Base-by-base conservation (phyloP, 192 early-diverging fungal genomes). In the Coemansia sp. region DNA sequence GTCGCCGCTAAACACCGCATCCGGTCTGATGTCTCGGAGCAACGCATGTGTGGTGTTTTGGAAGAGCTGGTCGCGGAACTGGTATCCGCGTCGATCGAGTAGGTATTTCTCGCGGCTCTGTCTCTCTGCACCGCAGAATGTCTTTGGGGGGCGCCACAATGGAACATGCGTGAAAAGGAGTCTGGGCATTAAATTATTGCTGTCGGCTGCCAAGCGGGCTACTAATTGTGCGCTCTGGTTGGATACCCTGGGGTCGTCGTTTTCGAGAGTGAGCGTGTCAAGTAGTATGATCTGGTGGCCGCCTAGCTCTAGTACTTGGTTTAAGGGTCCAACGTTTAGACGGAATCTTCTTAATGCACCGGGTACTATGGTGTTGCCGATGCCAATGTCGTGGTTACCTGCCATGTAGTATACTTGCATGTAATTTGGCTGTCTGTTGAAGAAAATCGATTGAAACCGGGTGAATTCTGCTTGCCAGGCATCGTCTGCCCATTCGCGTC, bases 331-430 rank as follows among this genome's bases (percentile, higher is more conserved):
- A 49, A 81, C 81, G 17, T 63, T 42, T 20, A 43, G 27, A 24
- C 77, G 63, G 46, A 80, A 88, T 18, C 86, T 60, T 0, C 48
- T 32, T 15, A 81, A 50, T 9, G 78, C 75, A 0, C 22, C 5
- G 0, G 15, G 34, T 18, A 79, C 56, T 13, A 91, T 51, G 0
- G 76, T 75, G 44, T 85, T 72, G 14, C 88, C 85, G 30, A 89
- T 88, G 0, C 95, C 95, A 37, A 94, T 84, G 63, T 98, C 95
- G 63, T 98, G 95, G 67, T 94, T 98, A 4, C 95, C 95, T 3
- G 86, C 86, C 66, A 89, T 84, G 55, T 86, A 77, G 11, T 79
- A 76, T 3, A 83, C 62, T 17, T 48, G 55, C 7, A 43, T 37
- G 18, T 1, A 20, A 0, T 45, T 24, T 0, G 72, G 77, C 17